phyloP scores from a whole-genome alignment of 371 early-diverging fungal genomes.

The Rhizopus arrhizus region DNA sequence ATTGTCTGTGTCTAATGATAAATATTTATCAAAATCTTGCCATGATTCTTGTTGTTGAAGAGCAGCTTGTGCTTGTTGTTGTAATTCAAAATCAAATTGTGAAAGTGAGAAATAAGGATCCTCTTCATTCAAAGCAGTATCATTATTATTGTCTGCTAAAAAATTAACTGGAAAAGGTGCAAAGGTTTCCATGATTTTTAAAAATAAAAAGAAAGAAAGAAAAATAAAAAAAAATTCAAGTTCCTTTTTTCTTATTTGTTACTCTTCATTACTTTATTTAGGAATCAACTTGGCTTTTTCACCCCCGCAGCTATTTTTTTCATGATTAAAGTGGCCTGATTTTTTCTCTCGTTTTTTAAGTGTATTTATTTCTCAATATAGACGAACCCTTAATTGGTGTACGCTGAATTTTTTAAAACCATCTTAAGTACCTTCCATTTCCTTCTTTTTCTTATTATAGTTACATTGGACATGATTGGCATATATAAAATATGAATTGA shows the following conservation, averaged over 20 bases:
- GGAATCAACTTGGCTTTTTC: background rate
- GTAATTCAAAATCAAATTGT: constrained; percentile 44
- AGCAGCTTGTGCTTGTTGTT: constrained; percentile 48
- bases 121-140: constrained; percentile 14
- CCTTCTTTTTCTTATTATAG: background rate
- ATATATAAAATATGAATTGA: background rate
- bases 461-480: background rate
- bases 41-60: constrained; percentile 38
- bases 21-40: constrained; percentile 47
- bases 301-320: background rate
- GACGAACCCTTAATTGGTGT: too few species aligned
- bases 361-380: too few species aligned
- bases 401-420: too few species aligned
- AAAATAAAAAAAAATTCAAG: constrained; percentile 15
- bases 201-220: constrained; percentile 1
- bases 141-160: constrained; percentile 13
- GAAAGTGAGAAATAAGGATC: constrained; percentile 35
- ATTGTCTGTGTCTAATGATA: constrained; percentile 26
- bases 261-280: background rate
- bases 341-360: background rate
- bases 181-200: constrained; percentile 28
- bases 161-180: constrained; percentile 29
- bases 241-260: constrained; percentile 25
- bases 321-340: background rate
- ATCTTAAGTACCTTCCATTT: background rate